Conservation (phyloP, 2,329 filamentous ascomycete species). For the Fusarium drepaniforme region DNA sequence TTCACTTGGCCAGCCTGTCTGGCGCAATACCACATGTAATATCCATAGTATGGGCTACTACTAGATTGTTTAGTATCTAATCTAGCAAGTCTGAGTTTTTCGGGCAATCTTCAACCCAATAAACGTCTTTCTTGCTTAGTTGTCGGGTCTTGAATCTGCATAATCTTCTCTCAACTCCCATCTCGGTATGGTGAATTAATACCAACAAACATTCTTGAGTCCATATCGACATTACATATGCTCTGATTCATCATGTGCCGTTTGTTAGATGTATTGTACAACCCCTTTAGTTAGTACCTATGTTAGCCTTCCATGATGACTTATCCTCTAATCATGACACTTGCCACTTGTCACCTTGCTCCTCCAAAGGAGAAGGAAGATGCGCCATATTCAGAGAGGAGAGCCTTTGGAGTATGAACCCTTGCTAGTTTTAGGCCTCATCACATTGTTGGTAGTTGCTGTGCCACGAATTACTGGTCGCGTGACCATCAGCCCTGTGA, state of each 20-base stretch:
- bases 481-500: neutral
- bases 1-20: neutral
- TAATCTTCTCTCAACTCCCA: neutral
- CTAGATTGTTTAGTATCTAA: conserved; percentile 6
- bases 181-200: neutral
- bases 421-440: neutral
- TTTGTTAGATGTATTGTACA: neutral
- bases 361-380: neutral
- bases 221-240: neutral
- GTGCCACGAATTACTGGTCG: neutral
- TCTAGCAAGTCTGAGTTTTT: neutral
- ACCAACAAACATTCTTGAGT: neutral
- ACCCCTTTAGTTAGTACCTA: too few species aligned
- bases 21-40: neutral
- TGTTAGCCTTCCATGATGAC: neutral
- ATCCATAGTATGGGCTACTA: neutral
- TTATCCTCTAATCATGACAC: neutral
- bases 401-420: neutral
- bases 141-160: neutral
- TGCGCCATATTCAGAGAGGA: neutral
- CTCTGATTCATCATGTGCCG: neutral
- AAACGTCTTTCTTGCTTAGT: neutral
- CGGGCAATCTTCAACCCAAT: neutral
- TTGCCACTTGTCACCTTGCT: neutral
- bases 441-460: neutral